Base-by-base conservation (phyloP, 768 basidiomycete genomes). In the Polyporus arcularius region DNA sequence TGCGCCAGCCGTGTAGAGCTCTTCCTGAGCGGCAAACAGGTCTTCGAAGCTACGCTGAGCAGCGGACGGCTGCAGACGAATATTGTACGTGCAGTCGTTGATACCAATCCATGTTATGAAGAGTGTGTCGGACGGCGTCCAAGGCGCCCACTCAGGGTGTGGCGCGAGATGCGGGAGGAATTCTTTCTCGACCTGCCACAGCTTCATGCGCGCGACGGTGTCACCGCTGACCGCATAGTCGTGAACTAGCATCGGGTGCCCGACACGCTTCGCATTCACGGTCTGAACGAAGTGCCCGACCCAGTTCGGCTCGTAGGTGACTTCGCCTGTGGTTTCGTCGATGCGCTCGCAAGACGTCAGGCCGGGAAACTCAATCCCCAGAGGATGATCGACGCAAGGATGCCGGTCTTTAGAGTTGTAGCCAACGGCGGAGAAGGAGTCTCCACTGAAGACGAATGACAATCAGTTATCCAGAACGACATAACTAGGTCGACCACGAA, bases 71-170 rank as follows among this genome's bases (percentile, higher is more conserved):
- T 26, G 38, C 11, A 64, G 49, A 12, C 57, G 49, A 12, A 43
- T 28, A 28, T 65, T 77, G 55, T 70, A 83, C 80, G 77, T 80
- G 75, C 80, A 80, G 71, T 87, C 86, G 60, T 88, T 88, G 61
- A 87, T 86, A 6, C 87, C 86, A 52, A 86, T 75, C 84, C 84
- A 87, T 3, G 81, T 84, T 5, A 84, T 84, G 55, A 70, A 70
- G 12, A 71, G 54, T 7, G 70, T 53, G 47, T 66, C 62, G 0
- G 43, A 38, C 8, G 62, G 31, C 3, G 52, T 60, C 66, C 70
- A 68, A 1, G 57, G 61, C 12, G 68, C 67, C 63, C 67, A 66
- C 8, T 61, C 62, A 9, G 67, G 66, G 41, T 62, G 62, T 21
- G 56, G 9, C 26, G 63, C 68, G 9, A 65, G 35, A 1, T 57